These are phyloP conservation scores for Neostapfia colusana DNA, from an alignment of 176 grass and related monocot genomes.

Conservation along the genomic window DNA sequence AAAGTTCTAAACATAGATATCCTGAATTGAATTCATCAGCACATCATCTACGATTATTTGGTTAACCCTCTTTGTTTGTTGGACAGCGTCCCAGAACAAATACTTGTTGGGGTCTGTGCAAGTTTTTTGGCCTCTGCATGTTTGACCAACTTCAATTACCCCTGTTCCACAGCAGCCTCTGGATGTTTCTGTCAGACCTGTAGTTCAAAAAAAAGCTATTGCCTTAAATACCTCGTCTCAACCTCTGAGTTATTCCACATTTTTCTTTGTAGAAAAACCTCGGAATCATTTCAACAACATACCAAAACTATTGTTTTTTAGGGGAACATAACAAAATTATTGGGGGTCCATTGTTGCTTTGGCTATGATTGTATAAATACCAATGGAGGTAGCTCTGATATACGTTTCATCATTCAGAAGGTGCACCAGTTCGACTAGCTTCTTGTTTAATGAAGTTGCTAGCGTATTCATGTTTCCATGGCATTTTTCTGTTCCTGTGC, in stretches of 20 bases:
- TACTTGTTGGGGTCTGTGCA: conserved; percentile 64
- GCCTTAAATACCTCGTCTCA: too few relatives aligned
- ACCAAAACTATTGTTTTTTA: conserved; percentile 60
- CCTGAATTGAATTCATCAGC: conserved; percentile 31
- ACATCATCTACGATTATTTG: conserved; percentile 52
- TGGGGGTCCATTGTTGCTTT: conserved; percentile 44
- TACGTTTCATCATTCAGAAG: conserved; percentile 39
- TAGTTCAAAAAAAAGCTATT: conserved; percentile 14
- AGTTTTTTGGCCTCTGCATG: conserved; percentile 54
- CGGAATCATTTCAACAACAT: conserved; percentile 17
- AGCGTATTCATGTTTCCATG: conserved; percentile 48
- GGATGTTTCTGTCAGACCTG: conserved; percentile 52
- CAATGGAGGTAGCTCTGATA: conserved; percentile 49
- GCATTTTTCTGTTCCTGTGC: conserved; percentile 46
- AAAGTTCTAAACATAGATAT: conserved; percentile 42
- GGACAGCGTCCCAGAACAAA: conserved; percentile 74
- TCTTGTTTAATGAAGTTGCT: conserved; percentile 58
- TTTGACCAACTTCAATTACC: conserved; percentile 57
- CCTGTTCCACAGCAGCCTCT: conserved; percentile 73
- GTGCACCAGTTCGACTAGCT: conserved; percentile 34
- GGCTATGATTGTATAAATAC: conserved; percentile 38
- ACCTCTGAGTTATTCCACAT: too few relatives aligned
- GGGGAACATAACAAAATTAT: too few relatives aligned
- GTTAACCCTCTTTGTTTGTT: conserved; percentile 69
- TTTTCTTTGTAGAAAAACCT: not conserved